Conservation (phyloP, 805 yeast species). For the Saccharomycopsis microspora region DNA sequence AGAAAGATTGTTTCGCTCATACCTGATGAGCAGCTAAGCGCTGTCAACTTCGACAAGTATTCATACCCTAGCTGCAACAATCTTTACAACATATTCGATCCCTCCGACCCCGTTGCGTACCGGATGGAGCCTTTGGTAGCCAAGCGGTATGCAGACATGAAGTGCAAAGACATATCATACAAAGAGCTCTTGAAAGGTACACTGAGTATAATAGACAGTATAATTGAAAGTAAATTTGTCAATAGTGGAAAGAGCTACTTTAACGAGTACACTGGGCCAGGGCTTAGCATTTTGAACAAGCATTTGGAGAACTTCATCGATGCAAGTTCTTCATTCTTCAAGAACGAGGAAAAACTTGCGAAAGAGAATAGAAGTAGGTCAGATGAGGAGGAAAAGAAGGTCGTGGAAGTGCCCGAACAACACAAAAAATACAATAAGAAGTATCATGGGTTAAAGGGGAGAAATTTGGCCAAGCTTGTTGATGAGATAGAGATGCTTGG, state of each 20-base stretch:
- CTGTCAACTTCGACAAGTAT: slow-evolving; percentile 13
- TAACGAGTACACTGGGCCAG: slow-evolving; percentile 4
- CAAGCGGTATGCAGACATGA: slow-evolving; percentile 33
- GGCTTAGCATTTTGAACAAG: slow-evolving; percentile 4
- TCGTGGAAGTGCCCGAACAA: background rate
- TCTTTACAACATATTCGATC: slow-evolving; percentile 75
- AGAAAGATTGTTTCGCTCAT: slow-evolving; percentile 18
- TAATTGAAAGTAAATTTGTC: background rate
- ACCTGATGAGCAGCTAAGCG: slow-evolving; percentile 6
- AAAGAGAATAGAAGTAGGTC: too few species aligned
- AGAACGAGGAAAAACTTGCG: background rate
- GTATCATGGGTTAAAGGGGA: background rate
- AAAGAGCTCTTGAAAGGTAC: slow-evolving; percentile 16
- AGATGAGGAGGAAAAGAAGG: background rate
- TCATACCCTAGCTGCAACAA: slow-evolving; percentile 50
- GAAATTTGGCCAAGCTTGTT: background rate
- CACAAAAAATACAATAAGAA: slow-evolving; percentile 1
- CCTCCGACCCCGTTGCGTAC: slow-evolving; percentile 87
- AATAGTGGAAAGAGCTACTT: background rate
- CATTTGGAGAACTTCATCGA: slow-evolving; percentile 4
- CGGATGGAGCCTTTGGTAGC: slow-evolving; percentile 75
- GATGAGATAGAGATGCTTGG: slow-evolving; percentile 26
- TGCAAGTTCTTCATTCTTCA: background rate
- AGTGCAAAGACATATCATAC: slow-evolving; percentile 50
- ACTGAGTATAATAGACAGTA: background rate